A percentile compares a stretch with the other conserved stretches of the same genome.
phyloP scores from a whole-genome alignment of 768 basidiomycete genomes.

The Porphyrellus cyaneotinctus region DNA sequence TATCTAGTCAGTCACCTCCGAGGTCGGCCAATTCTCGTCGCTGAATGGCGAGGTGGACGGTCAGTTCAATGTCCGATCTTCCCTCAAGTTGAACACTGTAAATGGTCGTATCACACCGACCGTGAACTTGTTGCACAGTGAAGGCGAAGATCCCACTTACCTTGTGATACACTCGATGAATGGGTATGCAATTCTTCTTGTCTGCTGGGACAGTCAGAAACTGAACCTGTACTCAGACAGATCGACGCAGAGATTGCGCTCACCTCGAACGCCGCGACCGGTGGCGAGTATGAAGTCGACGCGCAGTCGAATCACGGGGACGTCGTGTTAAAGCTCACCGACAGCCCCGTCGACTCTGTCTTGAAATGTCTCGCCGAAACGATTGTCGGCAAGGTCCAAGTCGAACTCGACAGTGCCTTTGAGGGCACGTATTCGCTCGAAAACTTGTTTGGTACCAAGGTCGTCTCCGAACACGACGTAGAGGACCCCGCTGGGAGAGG shows the following conservation, averaged over 20 bases:
- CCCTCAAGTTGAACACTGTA: constrained; percentile 34
- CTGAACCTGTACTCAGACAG: constrained; percentile 14
- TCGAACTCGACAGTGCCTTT: constrained; percentile 34
- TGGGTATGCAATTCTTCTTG: constrained; percentile 33
- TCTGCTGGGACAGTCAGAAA: not conserved
- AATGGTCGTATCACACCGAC: constrained; percentile 39
- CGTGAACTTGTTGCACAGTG: constrained; percentile 35
- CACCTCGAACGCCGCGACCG: constrained; percentile 24
- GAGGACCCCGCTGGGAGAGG: constrained; percentile 35
- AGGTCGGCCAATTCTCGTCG: constrained; percentile 30
- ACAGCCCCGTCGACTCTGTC: constrained; percentile 35
- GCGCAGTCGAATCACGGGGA: constrained; percentile 29
- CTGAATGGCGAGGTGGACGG: constrained; percentile 47
- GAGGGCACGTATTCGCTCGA: constrained; percentile 39
- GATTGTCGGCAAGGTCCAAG: constrained; percentile 23
- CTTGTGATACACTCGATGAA: constrained; percentile 39
- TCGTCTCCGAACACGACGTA: constrained; percentile 19
- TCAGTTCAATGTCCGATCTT: constrained; percentile 33
- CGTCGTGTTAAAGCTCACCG: constrained; percentile 26
- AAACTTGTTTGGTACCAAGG: constrained; percentile 21
- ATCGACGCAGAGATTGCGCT: constrained; percentile 28
- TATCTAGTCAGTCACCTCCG: constrained; percentile 33
- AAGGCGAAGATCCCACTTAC: constrained; percentile 21
- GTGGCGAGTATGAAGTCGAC: constrained; percentile 33
- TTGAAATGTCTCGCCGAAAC: constrained; percentile 31